These are phyloP conservation scores for Chalaropsis ovoidea DNA, from an alignment of 2,329 filamentous ascomycete species.

Conservation along the genomic window DNA sequence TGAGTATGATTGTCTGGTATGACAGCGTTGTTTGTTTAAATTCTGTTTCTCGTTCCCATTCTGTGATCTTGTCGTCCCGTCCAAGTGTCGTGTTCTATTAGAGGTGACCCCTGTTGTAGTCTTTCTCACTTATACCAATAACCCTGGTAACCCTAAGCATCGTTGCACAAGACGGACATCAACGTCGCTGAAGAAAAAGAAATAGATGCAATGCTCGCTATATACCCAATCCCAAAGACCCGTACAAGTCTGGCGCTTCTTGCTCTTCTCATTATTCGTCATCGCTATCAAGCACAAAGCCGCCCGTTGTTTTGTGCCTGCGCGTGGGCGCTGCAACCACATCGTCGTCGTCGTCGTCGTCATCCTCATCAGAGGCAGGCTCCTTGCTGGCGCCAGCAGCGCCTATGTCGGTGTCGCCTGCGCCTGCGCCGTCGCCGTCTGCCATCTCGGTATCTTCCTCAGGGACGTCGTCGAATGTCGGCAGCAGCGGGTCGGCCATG, in stretches of 20 bases:
- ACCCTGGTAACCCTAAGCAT: neutral
- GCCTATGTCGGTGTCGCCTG: neutral
- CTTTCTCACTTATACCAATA: neutral
- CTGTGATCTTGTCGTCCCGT: too few species aligned
- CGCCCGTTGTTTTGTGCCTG: slow-evolving; percentile 18
- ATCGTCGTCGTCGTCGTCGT: slow-evolving; percentile 19
- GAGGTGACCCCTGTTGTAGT: too few species aligned
- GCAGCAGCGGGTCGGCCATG: slow-evolving; percentile 19
- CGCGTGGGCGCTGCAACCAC: neutral
- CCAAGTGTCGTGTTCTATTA: too few species aligned
- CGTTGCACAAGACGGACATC: too few species aligned
- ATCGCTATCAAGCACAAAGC: slow-evolving; percentile 23
- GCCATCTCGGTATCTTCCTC: slow-evolving; percentile 13
- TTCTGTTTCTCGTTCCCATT: neutral
- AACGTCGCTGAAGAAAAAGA: neutral
- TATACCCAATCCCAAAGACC: neutral
- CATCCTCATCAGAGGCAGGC: neutral
- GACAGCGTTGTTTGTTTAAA: neutral
- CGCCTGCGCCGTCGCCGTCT: neutral
- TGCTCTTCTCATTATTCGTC: slow-evolving; percentile 3
- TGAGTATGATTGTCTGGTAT: too few species aligned
- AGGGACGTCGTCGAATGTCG: slow-evolving; percentile 15
- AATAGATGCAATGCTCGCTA: slow-evolving; percentile 7
- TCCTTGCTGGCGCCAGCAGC: too few species aligned
- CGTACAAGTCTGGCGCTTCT: neutral